These are phyloP conservation scores for Hanseniaspora guilliermondii DNA, from an alignment of 805 yeast species.

Conservation along the genomic window DNA sequence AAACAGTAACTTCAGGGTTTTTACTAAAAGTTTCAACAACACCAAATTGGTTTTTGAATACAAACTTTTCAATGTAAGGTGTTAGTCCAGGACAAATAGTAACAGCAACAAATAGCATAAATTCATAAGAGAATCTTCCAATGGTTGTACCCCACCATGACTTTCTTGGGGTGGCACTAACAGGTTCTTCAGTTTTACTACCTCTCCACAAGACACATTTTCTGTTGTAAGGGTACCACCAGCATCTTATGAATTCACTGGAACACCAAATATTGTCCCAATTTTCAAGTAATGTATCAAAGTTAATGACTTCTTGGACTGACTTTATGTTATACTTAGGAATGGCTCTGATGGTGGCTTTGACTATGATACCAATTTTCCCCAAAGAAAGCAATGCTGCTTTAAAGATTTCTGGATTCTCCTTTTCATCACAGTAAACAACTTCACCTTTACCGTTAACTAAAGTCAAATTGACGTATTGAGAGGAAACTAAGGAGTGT, in stretches of 20 bases:
- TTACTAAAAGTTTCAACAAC: constrained; percentile 47
- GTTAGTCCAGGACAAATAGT: constrained; percentile 62
- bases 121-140: constrained; percentile 72
- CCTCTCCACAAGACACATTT: constrained; percentile 90
- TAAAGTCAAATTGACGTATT: constrained; percentile 63
- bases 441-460: constrained; percentile 67
- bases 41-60: constrained; percentile 77
- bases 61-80: constrained; percentile 73
- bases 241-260: constrained; percentile 79
- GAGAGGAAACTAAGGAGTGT: constrained; percentile 84
- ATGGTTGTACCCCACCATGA: constrained; percentile 77
- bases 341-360: constrained; percentile 72
- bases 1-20: constrained; percentile 30
- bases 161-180: constrained; percentile 44
- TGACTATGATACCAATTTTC: constrained; percentile 77
- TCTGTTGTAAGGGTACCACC: constrained; percentile 95
- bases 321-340: constrained; percentile 75
- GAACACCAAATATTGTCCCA: constrained; percentile 80
- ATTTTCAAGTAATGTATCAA: constrained; percentile 53
- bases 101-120: constrained; percentile 67
- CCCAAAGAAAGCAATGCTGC: constrained; percentile 83
- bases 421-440: constrained; percentile 42
- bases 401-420: constrained; percentile 50
- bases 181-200: constrained; percentile 51
- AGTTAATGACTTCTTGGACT: constrained; percentile 66